Evolutionary conservation across 345 rosid genomes (phyloP), one percentile per base, ranked within the genome.

Genomic region (Ceriops zippeliana): DNA sequence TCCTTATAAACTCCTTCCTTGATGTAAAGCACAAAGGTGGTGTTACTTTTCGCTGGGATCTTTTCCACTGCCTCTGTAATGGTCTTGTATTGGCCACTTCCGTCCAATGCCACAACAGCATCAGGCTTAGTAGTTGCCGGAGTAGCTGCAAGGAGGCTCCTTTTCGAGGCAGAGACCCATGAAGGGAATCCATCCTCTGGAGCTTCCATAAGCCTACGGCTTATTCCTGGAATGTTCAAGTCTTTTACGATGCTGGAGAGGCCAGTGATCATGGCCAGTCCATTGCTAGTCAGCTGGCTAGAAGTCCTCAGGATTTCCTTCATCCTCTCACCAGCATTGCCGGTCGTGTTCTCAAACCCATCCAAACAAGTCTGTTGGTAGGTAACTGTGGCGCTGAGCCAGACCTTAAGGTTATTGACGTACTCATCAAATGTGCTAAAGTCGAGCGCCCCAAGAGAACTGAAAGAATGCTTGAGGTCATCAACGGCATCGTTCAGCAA

Each of bases 361-460:
- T 90, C 96, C 15, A 87, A 38, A 72, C 98, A 93, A 5, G 89
- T 91, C 42, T 89, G 81, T 65, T 90, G 90, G 73, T 82, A 89
- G 0, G 96, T 92, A 13, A 84, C 61, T 22, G 98, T 79, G 32
- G 90, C 97, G 38, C 96, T 88, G 7, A 89, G 83, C 97, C 93
- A 90, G 59, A 84, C 73, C 52, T 80, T 76, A 62, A 93, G 84
- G 73, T 89, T 84, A 11, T 82, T 82, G 1, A 82, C 51, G 63
- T 70, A 86, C 22, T 60, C 34, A 5, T 83, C 82, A 0, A 80
- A 6, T 47, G 69, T 73, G 52, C 69, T 66, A 0, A 78, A 4
- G 4, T 89, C 86, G 24, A 85, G 84, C 0, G 62, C 68, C 3
- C 82, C 81, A 21, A 90, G 61, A 10, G 76, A 68, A 19, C 76